A percentile compares a stretch with the other conserved stretches of the same genome.
phyloP scores from a whole-genome alignment of 2,329 filamentous ascomycete genomes.

The Xylariaceae sp. region DNA sequence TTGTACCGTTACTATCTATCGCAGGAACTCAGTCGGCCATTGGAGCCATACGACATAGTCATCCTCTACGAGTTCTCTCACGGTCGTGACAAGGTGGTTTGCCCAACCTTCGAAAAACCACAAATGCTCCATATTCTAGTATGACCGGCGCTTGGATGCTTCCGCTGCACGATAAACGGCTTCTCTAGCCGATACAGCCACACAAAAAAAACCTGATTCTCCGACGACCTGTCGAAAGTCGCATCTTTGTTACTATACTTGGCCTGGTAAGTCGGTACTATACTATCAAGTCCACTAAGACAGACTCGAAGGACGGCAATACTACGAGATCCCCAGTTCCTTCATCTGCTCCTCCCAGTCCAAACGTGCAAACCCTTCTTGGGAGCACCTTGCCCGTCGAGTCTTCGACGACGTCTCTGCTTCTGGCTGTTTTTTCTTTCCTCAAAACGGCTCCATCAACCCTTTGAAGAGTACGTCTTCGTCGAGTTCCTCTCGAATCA shows the following conservation, averaged over 20 bases:
- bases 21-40: background rate
- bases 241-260: conserved; percentile 6
- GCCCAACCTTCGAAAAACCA: conserved; percentile 11
- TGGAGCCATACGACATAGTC: conserved; percentile 5
- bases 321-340: background rate
- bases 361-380: background rate
- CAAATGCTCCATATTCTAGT: background rate
- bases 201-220: conserved; percentile 9
- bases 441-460: conserved; percentile 4
- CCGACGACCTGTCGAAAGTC: background rate
- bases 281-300: background rate
- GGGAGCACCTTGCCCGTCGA: background rate
- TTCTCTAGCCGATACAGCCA: conserved; percentile 4
- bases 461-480: conserved; percentile 10
- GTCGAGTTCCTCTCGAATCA: conserved; percentile 7
- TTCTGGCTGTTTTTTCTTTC: background rate
- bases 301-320: background rate
- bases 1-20: no score
- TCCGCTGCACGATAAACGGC: background rate
- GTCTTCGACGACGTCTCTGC: background rate
- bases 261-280: conserved; percentile 5
- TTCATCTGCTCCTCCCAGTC: conserved; percentile 7
- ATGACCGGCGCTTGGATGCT: conserved; percentile 3
- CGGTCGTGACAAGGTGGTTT: background rate
- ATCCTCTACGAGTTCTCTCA: background rate